Evolutionary conservation across 2,329 filamentous ascomycete species (phyloP).

Genomic region (Lomentospora prolificans): DNA sequence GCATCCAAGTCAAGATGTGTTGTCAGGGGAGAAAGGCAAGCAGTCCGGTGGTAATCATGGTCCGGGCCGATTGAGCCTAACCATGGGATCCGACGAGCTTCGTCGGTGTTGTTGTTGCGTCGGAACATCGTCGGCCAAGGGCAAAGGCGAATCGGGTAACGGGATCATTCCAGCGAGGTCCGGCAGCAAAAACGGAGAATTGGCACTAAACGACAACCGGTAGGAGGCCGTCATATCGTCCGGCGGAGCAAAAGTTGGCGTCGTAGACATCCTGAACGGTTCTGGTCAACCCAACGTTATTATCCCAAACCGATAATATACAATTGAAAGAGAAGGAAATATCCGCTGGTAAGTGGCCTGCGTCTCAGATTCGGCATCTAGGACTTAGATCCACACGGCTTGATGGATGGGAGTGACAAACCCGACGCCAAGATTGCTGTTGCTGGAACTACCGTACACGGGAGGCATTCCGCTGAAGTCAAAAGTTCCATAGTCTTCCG

Average conservation of each 20-base stretch:
- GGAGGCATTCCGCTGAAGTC: slow-evolving; percentile 33
- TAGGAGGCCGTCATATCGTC: slow-evolving; percentile 3
- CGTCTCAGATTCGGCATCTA: not conserved
- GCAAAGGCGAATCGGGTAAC: slow-evolving; percentile 33
- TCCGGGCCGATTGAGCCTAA: not conserved
- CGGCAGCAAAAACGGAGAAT: slow-evolving; percentile 35
- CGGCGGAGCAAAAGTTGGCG: slow-evolving; percentile 1
- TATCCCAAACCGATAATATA: not conserved
- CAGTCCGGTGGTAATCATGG: not conserved
- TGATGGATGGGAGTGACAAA: slow-evolving; percentile 48
- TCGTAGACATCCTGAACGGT: slow-evolving; percentile 4
- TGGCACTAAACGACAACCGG: slow-evolving; percentile 11
- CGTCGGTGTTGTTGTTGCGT: not conserved
- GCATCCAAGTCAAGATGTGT: not conserved
- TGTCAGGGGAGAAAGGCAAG: not conserved
- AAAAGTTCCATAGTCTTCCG: slow-evolving; percentile 44
- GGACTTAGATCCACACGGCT: slow-evolving; percentile 43
- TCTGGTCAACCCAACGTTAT: slow-evolving; percentile 3
- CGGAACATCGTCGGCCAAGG: slow-evolving; percentile 15
- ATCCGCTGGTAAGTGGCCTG: not conserved
- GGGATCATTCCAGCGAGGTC: slow-evolving; percentile 34
- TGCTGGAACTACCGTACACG: slow-evolving; percentile 16
- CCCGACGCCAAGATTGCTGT: slow-evolving; percentile 38
- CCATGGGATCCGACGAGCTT: slow-evolving; percentile 1
- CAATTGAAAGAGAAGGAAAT: not conserved